Conservation (phyloP, 2,329 filamentous ascomycete genomes). For the Epichloe festucae region DNA sequence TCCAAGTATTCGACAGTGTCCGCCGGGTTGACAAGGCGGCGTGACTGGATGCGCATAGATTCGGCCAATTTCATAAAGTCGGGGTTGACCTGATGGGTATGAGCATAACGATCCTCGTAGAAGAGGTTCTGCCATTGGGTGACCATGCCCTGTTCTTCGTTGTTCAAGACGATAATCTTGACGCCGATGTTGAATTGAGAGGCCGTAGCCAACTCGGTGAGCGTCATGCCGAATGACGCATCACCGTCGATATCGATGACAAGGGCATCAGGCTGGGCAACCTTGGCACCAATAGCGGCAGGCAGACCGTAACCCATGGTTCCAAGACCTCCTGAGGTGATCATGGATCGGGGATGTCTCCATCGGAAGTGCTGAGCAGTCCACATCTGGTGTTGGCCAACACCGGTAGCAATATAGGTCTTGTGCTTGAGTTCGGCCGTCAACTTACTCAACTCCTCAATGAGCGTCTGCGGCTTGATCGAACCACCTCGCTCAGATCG, state of each 20-base stretch:
- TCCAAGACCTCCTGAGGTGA: conserved; percentile 85
- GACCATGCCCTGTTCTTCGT: conserved; percentile 96
- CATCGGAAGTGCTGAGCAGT: conserved; percentile 92
- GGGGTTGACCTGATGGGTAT: conserved; percentile 92
- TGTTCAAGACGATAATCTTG: conserved; percentile 90
- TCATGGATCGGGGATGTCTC: conserved; percentile 82
- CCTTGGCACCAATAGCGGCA: conserved; percentile 87
- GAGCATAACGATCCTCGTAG: conserved; percentile 84
- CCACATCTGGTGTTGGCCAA: conserved; percentile 99
- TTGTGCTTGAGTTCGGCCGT: conserved; percentile 68
- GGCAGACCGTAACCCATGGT: conserved; percentile 89
- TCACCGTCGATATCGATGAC: conserved; percentile 95
- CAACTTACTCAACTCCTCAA: conserved; percentile 78
- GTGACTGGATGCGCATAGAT: conserved; percentile 74
- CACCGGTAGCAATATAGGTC: conserved; percentile 84
- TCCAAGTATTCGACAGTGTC: conserved; percentile 67
- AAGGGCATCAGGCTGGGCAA: conserved; percentile 56
- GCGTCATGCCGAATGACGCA: conserved; percentile 97
- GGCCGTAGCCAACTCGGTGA: conserved; percentile 85
- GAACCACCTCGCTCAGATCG: conserved; percentile 59
- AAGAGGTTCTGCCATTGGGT: conserved; percentile 98
- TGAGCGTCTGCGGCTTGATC: conserved; percentile 91
- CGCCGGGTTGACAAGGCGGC: conserved; percentile 57
- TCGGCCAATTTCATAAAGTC: conserved; percentile 88
- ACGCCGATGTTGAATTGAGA: conserved; percentile 92